phyloP scores from a whole-genome alignment of 2,329 filamentous ascomycete species.

The Hypoxylon sp. region DNA sequence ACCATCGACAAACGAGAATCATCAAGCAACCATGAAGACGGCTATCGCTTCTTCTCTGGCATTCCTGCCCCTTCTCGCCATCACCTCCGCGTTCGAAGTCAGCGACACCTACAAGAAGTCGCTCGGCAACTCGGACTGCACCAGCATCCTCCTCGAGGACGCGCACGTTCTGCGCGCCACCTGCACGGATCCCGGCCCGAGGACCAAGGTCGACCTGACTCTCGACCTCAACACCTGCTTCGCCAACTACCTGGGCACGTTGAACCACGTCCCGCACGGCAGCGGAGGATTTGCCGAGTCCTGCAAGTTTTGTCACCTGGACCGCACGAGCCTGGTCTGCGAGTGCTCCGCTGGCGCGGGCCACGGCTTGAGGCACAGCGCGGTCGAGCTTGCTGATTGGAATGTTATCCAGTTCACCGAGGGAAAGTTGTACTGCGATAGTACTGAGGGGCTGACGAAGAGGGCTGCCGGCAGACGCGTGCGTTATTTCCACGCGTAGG shows the following conservation, averaged over 20 bases:
- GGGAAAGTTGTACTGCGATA: constrained; percentile 1
- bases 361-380: constrained; percentile 11
- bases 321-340: constrained; percentile 22
- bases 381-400: constrained; percentile 24
- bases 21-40: constrained; percentile 24
- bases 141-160: constrained; percentile 17
- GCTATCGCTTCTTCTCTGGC: constrained; percentile 20
- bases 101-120: constrained; percentile 24
- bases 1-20: neutral
- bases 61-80: constrained; percentile 20
- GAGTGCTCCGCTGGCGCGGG: constrained; percentile 10
- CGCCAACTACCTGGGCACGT: constrained; percentile 27
- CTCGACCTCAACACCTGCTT: constrained; percentile 32
- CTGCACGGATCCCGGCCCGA: constrained; percentile 9
- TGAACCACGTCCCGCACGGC: constrained; percentile 16
- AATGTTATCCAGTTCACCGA: constrained; percentile 17
- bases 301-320: constrained; percentile 14
- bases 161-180: constrained; percentile 18
- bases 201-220: neutral
- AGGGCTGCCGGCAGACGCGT: constrained; percentile 7
- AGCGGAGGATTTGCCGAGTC: constrained; percentile 21
- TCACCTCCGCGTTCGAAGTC: constrained; percentile 20
- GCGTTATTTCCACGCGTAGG: constrained; percentile 20
- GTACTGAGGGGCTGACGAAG: constrained; percentile 14
- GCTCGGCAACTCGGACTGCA: constrained; percentile 22